These are phyloP conservation scores for Cytidiella melzeri DNA, from an alignment of 768 basidiomycete genomes.

Conservation along the genomic window DNA sequence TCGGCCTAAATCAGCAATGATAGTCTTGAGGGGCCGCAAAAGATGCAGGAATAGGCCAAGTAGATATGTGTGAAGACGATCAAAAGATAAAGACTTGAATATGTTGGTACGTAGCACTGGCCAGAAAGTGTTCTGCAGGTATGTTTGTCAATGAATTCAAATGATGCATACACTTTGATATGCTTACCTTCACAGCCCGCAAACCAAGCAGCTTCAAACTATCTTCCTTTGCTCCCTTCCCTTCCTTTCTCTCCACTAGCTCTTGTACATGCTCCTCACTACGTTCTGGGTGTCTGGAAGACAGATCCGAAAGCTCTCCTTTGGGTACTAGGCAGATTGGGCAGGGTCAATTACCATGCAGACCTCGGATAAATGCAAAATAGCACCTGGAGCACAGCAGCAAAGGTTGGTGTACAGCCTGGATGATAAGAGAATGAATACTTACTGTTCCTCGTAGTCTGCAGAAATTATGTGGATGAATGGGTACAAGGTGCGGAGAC, in stretches of 20 bases:
- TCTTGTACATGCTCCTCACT: constrained; percentile 1
- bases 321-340: constrained; percentile 15
- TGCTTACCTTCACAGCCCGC: constrained; percentile 14
- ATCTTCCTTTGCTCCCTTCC: constrained; percentile 3
- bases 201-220: constrained; percentile 18
- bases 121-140: constrained; percentile 40
- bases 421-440: background rate
- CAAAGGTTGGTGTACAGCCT: constrained; percentile 8
- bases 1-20: background rate
- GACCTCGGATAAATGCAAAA: constrained; percentile 16
- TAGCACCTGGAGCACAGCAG: constrained; percentile 8
- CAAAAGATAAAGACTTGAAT: constrained; percentile 28
- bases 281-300: constrained; percentile 12
- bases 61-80: constrained; percentile 6
- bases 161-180: too few species aligned
- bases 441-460: constrained; percentile 26
- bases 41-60: constrained; percentile 6
- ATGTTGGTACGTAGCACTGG: constrained; percentile 27
- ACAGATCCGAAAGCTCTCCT: constrained; percentile 3
- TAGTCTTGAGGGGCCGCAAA: background rate
- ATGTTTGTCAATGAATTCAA: too few species aligned
- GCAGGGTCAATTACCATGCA: constrained; percentile 14
- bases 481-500: constrained; percentile 13
- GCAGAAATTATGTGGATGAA: constrained; percentile 20
- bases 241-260: background rate